Evolutionary conservation across 805 yeast species (phyloP).

Genomic region (Starmerella sirachaensis): DNA sequence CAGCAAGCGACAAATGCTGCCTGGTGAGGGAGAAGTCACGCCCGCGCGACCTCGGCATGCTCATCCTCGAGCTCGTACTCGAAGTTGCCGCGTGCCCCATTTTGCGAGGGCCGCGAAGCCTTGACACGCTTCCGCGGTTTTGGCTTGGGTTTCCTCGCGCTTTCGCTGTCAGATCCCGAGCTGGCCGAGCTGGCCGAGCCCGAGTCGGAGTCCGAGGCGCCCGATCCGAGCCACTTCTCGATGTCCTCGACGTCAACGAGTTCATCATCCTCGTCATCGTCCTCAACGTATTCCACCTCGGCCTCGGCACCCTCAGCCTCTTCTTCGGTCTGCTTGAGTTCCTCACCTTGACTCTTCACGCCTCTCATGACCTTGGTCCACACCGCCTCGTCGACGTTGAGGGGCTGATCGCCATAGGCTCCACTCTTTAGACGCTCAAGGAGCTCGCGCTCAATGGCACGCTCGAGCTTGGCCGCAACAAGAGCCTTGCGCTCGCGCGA

Average conservation of each 20-base stretch:
- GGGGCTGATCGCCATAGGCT: slow-evolving; percentile 95
- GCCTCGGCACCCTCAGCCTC: slow-evolving; percentile 38
- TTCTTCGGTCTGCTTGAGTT: slow-evolving; percentile 37
- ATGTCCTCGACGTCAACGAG: slow-evolving; percentile 87
- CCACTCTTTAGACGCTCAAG: slow-evolving; percentile 92
- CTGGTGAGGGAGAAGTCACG: too few relatives aligned
- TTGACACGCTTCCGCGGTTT: slow-evolving; percentile 20
- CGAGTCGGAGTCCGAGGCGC: slow-evolving; percentile 29
- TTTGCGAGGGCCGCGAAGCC: slow-evolving; percentile 10
- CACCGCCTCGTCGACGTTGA: slow-evolving; percentile 88
- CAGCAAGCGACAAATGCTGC: too few relatives aligned
- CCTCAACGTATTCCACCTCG: slow-evolving; percentile 81
- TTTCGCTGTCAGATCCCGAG: slow-evolving; percentile 23
- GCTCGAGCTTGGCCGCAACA: slow-evolving; percentile 92
- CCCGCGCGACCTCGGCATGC: slow-evolving; percentile 19
- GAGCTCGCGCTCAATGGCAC: slow-evolving; percentile 90
- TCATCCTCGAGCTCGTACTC: slow-evolving; percentile 62
- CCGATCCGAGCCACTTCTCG: slow-evolving; percentile 62
- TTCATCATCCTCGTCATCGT: slow-evolving; percentile 63
- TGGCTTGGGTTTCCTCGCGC: slow-evolving; percentile 31
- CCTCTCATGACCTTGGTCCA: slow-evolving; percentile 86
- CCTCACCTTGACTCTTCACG: slow-evolving; percentile 55
- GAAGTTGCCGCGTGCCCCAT: slow-evolving; percentile 41
- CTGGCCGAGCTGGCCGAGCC: slow-evolving; percentile 26
- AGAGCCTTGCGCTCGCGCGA: slow-evolving; percentile 93